Conservation (phyloP, 345 rosid genomes). For the Gynandropsis gynandra region DNA sequence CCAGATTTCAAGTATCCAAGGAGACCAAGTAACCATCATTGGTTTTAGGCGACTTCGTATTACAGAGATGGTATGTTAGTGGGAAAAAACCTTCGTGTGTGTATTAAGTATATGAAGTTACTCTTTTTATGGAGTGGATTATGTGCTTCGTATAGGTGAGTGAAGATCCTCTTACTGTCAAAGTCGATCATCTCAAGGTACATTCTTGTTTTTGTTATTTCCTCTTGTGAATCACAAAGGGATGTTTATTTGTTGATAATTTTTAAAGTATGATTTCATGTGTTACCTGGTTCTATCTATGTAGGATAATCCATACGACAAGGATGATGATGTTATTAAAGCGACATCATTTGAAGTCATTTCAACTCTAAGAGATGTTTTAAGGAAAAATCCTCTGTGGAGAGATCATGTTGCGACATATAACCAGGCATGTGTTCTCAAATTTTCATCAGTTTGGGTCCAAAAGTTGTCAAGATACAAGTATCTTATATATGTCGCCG, state of each 20-base stretch:
- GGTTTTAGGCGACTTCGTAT: constrained; percentile 91
- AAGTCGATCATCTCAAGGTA: constrained; percentile 96
- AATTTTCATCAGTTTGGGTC: constrained; percentile 1
- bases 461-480: constrained; percentile 4
- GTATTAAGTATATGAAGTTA: constrained; percentile 20
- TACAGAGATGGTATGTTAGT: constrained; percentile 67
- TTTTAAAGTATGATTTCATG: constrained; percentile 6
- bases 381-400: constrained; percentile 86
- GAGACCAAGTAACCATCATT: constrained; percentile 87
- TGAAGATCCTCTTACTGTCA: constrained; percentile 91
- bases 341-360: constrained; percentile 96
- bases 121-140: constrained; percentile 17
- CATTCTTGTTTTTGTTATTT: constrained; percentile 18
- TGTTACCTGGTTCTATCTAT: constrained; percentile 12
- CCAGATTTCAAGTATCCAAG: constrained; percentile 84
- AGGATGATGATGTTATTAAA: constrained; percentile 90
- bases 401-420: constrained; percentile 95
- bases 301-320: constrained; percentile 82
- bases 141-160: constrained; percentile 48
- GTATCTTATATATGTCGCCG: constrained; percentile 13
- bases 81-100: constrained; percentile 4
- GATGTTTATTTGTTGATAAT: constrained; percentile 2
- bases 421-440: constrained; percentile 47
- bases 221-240: constrained; percentile 9
- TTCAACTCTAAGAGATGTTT: constrained; percentile 85